Conservation (phyloP, 768 basidiomycete genomes). For the Boletus pseudo-olivaceus region DNA sequence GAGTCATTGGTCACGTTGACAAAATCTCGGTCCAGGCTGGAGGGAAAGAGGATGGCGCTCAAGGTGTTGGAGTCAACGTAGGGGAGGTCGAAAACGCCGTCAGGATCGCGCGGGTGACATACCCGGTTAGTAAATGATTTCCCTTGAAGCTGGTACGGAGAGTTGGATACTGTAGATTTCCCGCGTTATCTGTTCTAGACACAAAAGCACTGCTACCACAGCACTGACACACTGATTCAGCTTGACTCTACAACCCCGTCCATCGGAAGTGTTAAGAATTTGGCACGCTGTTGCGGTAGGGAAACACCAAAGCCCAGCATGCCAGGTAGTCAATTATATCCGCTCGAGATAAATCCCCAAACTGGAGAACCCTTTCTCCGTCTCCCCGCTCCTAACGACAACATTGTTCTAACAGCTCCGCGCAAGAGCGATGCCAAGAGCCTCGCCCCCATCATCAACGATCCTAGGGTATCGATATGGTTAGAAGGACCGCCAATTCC, state of each 20-base stretch:
- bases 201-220: neutral
- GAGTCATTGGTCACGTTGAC: conserved; percentile 4
- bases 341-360: conserved; percentile 38
- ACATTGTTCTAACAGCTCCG: conserved; percentile 59
- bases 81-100: conserved; percentile 67
- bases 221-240: neutral
- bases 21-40: conserved; percentile 59
- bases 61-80: conserved; percentile 77
- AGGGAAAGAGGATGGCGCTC: conserved; percentile 89
- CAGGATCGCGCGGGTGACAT: conserved; percentile 46
- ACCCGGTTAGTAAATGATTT: conserved; percentile 21
- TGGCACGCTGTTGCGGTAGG: neutral
- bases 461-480: conserved; percentile 43
- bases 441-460: conserved; percentile 44
- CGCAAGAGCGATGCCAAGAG: conserved; percentile 42
- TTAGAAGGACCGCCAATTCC: conserved; percentile 51
- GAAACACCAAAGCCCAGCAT: conserved; percentile 7
- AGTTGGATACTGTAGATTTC: neutral
- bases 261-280: neutral
- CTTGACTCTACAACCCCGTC: conserved; percentile 5
- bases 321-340: conserved; percentile 28
- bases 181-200: neutral
- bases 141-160: neutral
- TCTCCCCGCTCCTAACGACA: conserved; percentile 46
- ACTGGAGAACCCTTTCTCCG: conserved; percentile 56